These are phyloP conservation scores for Cladosporium austrohemisphaericum DNA, from an alignment of 2,329 filamentous ascomycete species.

Conservation along the genomic window DNA sequence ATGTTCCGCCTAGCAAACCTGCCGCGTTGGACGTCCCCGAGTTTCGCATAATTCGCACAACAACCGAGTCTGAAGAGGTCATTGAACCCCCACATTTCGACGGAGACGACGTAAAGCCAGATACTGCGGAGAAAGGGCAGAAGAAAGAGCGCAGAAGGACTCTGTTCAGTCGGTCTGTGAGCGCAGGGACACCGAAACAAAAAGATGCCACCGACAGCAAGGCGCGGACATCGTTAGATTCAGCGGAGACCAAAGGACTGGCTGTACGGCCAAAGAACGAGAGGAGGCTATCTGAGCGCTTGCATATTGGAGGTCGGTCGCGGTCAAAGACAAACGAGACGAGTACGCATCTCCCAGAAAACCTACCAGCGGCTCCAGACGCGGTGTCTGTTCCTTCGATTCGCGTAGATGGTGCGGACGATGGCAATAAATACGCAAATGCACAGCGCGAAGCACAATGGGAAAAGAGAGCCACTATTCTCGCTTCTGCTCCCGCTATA, in stretches of 20 bases:
- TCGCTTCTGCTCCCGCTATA: slow-evolving; percentile 56
- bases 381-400: slow-evolving; percentile 48
- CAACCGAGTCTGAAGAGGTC: slow-evolving; percentile 74
- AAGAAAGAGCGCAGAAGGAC: slow-evolving; percentile 28
- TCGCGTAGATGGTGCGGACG: slow-evolving; percentile 22
- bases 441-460: slow-evolving; percentile 68
- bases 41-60: slow-evolving; percentile 80
- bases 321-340: slow-evolving; percentile 48
- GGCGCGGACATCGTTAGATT: slow-evolving; percentile 7
- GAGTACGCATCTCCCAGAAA: slow-evolving; percentile 70
- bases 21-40: slow-evolving; percentile 47
- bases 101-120: slow-evolving; percentile 35
- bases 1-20: slow-evolving; percentile 16
- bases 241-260: slow-evolving; percentile 12
- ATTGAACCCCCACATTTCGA: slow-evolving; percentile 64
- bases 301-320: slow-evolving; percentile 54
- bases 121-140: slow-evolving; percentile 8
- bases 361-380: slow-evolving; percentile 79
- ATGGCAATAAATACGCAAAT: slow-evolving; percentile 36
- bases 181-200: slow-evolving; percentile 27
- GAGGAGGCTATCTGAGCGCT: slow-evolving; percentile 61
- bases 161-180: slow-evolving; percentile 34
- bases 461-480: slow-evolving; percentile 89
- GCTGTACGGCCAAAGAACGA: slow-evolving; percentile 32
- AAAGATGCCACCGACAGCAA: slow-evolving; percentile 14